Evolutionary conservation across 768 basidiomycete genomes (phyloP).

Genomic region (Pisolithus marmoratus): DNA sequence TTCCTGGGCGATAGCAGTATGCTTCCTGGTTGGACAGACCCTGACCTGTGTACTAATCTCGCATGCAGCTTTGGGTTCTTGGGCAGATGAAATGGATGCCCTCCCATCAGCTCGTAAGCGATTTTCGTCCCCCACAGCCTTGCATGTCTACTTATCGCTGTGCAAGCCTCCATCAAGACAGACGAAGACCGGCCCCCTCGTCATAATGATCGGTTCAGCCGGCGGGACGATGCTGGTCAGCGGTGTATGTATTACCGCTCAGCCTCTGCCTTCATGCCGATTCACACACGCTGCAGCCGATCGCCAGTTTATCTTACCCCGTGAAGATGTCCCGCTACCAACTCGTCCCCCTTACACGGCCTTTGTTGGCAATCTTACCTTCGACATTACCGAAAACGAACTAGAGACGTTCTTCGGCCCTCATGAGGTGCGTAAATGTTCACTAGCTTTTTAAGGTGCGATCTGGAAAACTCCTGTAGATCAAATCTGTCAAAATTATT

Average conservation of each 20-base stretch:
- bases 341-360: constrained; percentile 92
- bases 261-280: constrained; percentile 5
- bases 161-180: constrained; percentile 50
- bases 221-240: constrained; percentile 56
- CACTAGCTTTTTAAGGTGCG: neutral
- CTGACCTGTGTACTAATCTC: constrained; percentile 11
- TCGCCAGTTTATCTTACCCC: constrained; percentile 51
- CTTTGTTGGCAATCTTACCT: constrained; percentile 94
- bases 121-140: neutral
- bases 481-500: constrained; percentile 88
- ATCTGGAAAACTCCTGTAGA: constrained; percentile 33
- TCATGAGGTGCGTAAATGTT: constrained; percentile 41
- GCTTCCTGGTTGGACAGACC: constrained; percentile 24
- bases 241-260: constrained; percentile 44
- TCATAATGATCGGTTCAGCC: constrained; percentile 48
- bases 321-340: constrained; percentile 95
- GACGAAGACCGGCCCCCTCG: constrained; percentile 56
- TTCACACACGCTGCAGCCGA: constrained; percentile 37
- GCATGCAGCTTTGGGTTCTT: constrained; percentile 74
- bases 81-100: constrained; percentile 98
- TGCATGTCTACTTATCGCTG: neutral
- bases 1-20: constrained; percentile 84
- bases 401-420: constrained; percentile 75
- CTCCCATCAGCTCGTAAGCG: constrained; percentile 91
- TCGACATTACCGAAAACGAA: constrained; percentile 83